These are phyloP conservation scores for Xerocomellus intermedius DNA, from an alignment of 768 basidiomycete genomes.

Conservation along the genomic window DNA sequence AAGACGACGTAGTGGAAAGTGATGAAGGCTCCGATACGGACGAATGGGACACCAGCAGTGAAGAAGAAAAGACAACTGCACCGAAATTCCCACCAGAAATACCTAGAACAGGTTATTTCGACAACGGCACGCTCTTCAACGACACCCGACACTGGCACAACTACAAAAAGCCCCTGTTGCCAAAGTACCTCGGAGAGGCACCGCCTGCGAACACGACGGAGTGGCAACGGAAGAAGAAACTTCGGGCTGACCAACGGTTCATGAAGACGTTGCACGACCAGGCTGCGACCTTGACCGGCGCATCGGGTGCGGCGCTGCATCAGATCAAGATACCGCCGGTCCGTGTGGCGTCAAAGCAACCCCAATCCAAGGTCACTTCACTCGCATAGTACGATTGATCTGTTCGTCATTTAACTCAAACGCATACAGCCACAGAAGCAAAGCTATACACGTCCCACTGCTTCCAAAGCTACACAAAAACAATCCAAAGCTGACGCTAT, in stretches of 20 bases:
- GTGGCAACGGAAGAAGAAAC: conserved; percentile 36
- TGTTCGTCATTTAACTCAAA: neutral
- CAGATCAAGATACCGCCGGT: conserved; percentile 52
- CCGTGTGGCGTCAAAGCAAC: conserved; percentile 18
- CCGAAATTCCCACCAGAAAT: neutral
- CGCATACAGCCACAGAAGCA: conserved; percentile 13
- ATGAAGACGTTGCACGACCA: conserved; percentile 56
- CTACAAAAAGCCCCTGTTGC: conserved; percentile 45
- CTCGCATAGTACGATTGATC: neutral
- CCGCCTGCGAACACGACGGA: conserved; percentile 30
- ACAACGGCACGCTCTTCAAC: conserved; percentile 42
- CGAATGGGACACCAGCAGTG: conserved; percentile 21
- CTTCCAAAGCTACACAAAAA: conserved; percentile 30
- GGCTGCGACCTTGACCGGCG: conserved; percentile 64
- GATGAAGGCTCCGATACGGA: conserved; percentile 18
- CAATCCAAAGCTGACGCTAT: conserved; percentile 40
- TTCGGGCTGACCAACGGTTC: conserved; percentile 51
- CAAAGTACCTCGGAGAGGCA: conserved; percentile 50
- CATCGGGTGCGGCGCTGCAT: conserved; percentile 51
- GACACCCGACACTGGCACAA: conserved; percentile 66
- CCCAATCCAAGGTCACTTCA: conserved; percentile 10
- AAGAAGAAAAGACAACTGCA: conserved; percentile 2
- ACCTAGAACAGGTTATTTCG: conserved; percentile 26
- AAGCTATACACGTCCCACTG: conserved; percentile 7
- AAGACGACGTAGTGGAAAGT: conserved; percentile 19